Conservation (phyloP, 2,329 filamentous ascomycete species). For the Colletotrichum musae region DNA sequence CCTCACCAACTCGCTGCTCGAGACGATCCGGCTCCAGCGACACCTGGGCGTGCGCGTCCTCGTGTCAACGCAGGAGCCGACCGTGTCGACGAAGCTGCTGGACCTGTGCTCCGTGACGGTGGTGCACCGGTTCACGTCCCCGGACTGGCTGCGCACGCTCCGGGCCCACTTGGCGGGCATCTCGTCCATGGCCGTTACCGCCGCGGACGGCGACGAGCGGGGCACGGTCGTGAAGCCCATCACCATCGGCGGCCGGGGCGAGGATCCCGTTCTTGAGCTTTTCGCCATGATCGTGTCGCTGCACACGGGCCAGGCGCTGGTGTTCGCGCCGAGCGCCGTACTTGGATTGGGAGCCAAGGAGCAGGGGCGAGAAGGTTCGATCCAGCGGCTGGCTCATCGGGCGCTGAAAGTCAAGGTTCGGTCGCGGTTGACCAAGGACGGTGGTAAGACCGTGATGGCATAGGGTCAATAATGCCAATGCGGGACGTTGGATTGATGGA, state of each 20-base stretch:
- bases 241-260: constrained; percentile 37
- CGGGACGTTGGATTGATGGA: too few species aligned
- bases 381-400: constrained; percentile 53
- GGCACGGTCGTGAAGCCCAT: constrained; percentile 22
- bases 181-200: constrained; percentile 34
- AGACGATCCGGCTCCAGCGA: constrained; percentile 78
- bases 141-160: constrained; percentile 50
- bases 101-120: constrained; percentile 81
- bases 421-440: constrained; percentile 59
- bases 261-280: constrained; percentile 49
- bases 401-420: constrained; percentile 58
- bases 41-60: constrained; percentile 77
- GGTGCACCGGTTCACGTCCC: constrained; percentile 77
- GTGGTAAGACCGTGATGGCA: constrained; percentile 62
- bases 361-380: constrained; percentile 37
- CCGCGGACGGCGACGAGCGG: background rate
- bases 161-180: constrained; percentile 50
- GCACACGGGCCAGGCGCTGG: constrained; percentile 60
- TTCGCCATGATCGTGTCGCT: constrained; percentile 60
- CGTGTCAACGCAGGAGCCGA: constrained; percentile 85
- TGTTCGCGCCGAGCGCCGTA: constrained; percentile 62
- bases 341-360: background rate
- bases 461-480: too few species aligned
- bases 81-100: constrained; percentile 76
- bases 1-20: constrained; percentile 74